phyloP scores from a whole-genome alignment of 2,329 filamentous ascomycete genomes.

The Aspergillus aculeatus region DNA sequence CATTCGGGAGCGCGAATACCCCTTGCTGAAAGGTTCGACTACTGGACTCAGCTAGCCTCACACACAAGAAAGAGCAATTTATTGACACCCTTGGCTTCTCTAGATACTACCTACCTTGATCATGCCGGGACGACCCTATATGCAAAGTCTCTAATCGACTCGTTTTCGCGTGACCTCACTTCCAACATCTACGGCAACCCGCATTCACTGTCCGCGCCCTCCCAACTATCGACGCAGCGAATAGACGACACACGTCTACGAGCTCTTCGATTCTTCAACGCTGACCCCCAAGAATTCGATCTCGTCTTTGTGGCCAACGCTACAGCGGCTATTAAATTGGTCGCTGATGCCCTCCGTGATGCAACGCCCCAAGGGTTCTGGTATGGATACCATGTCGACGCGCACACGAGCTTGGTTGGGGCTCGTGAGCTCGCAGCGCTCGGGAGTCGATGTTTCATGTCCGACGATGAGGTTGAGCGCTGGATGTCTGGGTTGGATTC shows the following conservation, averaged over 20 bases:
- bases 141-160: constrained; percentile 75
- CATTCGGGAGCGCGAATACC: constrained; percentile 51
- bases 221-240: constrained; percentile 70
- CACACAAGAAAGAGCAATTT: background rate
- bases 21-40: constrained; percentile 39
- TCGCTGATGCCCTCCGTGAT: constrained; percentile 73
- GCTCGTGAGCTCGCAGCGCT: constrained; percentile 67
- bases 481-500: constrained; percentile 57
- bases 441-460: constrained; percentile 63
- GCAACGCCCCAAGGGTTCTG: constrained; percentile 65
- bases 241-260: constrained; percentile 74
- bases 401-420: constrained; percentile 85
- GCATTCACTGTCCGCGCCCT: constrained; percentile 80
- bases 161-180: constrained; percentile 76
- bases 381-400: constrained; percentile 79
- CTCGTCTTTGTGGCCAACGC: constrained; percentile 90
- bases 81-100: background rate
- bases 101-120: constrained; percentile 79
- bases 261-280: constrained; percentile 74
- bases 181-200: constrained; percentile 83
- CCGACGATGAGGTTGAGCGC: constrained; percentile 59
- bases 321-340: constrained; percentile 85
- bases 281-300: constrained; percentile 78
- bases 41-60: background rate
- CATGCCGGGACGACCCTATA: constrained; percentile 92